These are phyloP conservation scores for Lithospermum erythrorhizon DNA, from an alignment of 257 asterid genomes.

Conservation along the genomic window DNA sequence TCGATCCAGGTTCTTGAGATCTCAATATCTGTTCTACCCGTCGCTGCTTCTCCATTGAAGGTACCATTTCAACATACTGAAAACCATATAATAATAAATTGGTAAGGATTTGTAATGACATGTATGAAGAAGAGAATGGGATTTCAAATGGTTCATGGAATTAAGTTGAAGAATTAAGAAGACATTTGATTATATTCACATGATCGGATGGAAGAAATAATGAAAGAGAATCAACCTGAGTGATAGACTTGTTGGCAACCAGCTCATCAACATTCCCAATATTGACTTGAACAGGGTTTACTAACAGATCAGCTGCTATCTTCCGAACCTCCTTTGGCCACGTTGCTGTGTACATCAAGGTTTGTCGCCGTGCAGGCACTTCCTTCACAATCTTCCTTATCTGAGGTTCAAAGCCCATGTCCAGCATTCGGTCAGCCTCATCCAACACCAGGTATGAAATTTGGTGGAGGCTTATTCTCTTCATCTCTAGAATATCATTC, in stretches of 20 bases:
- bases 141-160: too few relatives aligned
- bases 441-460: constrained; percentile 92
- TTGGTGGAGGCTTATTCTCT: constrained; percentile 77
- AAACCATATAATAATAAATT: constrained; percentile 3
- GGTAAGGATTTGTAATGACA: background rate
- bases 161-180: background rate
- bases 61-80: constrained; percentile 69
- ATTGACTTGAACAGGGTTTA: constrained; percentile 87
- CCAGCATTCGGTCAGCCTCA: constrained; percentile 99
- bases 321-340: constrained; percentile 99
- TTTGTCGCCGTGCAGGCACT: constrained; percentile 79
- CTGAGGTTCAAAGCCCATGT: constrained; percentile 99
- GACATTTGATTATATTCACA: background rate
- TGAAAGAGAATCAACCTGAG: constrained; percentile 46
- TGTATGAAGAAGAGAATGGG: background rate
- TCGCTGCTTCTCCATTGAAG: constrained; percentile 68
- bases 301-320: constrained; percentile 83
- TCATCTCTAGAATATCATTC: constrained; percentile 93
- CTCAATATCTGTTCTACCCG: constrained; percentile 84
- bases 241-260: constrained; percentile 92
- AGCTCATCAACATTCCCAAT: constrained; percentile 89
- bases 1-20: constrained; percentile 95
- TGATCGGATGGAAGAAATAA: constrained; percentile 1
- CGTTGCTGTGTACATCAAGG: constrained; percentile 96
- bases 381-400: constrained; percentile 94